Percentiles rank a stretch among this genome's conserved stretches.
Conservation (phyloP, 202 grass and related monocot genomes). For the Zoysia matrella region DNA sequence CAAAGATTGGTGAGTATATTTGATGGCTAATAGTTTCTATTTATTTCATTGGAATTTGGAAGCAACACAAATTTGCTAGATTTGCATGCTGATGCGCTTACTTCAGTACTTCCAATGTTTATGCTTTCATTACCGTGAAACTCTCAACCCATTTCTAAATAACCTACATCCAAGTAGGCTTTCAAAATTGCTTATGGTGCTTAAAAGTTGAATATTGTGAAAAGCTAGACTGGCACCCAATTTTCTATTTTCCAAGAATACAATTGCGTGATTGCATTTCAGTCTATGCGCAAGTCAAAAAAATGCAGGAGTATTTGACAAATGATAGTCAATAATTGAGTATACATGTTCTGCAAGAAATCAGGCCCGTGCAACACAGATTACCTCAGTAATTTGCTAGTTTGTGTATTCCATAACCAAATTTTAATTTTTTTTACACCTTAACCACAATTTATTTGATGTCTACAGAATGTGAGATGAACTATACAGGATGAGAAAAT, state of each 20-base stretch:
- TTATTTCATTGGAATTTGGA: neutral
- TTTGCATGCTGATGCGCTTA: neutral
- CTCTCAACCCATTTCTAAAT: conserved; percentile 3
- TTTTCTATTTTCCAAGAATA: neutral
- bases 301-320: no score
- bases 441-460: conserved; percentile 14
- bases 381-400: neutral
- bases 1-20: conserved; percentile 10
- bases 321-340: no score
- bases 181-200: neutral
- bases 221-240: neutral
- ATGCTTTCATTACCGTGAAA: neutral
- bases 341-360: neutral
- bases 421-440: neutral
- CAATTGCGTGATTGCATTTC: neutral
- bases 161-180: neutral
- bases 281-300: neutral
- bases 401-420: neutral
- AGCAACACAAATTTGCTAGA: neutral
- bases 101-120: neutral
- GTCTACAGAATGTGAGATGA: neutral
- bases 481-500: neutral
- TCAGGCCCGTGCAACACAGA: neutral
- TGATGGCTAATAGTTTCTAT: conserved; percentile 7
- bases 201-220: neutral